Evolutionary conservation across 257 asterid genomes (phyloP).

Genomic region (Ophiorrhiza pumila): DNA sequence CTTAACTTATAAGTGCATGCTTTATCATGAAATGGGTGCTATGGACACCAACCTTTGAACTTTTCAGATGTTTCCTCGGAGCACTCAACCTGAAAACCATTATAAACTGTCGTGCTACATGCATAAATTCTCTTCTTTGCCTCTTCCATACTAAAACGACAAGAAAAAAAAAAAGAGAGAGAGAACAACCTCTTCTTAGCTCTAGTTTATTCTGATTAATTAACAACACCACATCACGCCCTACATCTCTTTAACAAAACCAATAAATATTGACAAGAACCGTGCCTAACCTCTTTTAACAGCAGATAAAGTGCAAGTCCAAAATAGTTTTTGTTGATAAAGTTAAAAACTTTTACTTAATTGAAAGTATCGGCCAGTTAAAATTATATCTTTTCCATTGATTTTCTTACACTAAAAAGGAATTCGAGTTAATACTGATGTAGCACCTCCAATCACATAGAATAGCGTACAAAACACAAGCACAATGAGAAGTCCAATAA

Average conservation of each 20-base stretch:
- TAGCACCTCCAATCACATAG: not conserved
- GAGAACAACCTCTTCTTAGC: not conserved
- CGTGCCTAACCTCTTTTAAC: not conserved
- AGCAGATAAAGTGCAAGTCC: not conserved
- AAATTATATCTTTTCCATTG: not conserved
- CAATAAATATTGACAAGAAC: not conserved
- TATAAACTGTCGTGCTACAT: constrained; percentile 75
- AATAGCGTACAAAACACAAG: not conserved
- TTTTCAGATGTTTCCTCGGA: constrained; percentile 79
- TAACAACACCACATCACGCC: not conserved
- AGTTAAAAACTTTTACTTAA: no score
- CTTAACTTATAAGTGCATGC: not conserved
- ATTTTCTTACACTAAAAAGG: not conserved
- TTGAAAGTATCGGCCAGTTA: not conserved
- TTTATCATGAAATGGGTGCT: not conserved
- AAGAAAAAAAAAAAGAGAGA: constrained; percentile 4
- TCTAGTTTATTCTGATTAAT: not conserved
- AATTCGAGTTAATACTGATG: not conserved
- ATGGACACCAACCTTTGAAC: constrained; percentile 56
- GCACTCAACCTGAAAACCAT: constrained; percentile 86
- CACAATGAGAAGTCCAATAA: not conserved
- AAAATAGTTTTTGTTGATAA: no score
- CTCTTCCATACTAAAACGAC: constrained; percentile 70
- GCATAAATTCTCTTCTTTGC: constrained; percentile 94
- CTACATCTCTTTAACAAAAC: not conserved